Conservation (phyloP, 2,329 filamentous ascomycete species). For the Calonectria multiphialidica region DNA sequence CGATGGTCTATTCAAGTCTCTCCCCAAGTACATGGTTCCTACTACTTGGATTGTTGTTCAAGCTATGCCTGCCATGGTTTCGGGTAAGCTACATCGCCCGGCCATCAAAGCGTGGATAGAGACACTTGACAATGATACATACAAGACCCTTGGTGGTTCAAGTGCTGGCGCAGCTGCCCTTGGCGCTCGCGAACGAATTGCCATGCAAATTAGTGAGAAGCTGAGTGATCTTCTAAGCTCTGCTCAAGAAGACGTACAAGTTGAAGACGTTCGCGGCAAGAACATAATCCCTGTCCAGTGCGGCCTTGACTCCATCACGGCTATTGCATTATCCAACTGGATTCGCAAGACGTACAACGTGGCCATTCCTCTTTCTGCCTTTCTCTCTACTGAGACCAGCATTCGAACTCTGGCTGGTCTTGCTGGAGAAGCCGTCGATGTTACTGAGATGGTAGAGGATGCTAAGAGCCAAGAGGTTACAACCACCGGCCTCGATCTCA, state of each 20-base stretch:
- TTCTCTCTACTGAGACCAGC: neutral
- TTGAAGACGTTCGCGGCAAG: neutral
- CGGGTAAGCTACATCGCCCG: conserved; percentile 38
- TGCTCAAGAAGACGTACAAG: neutral
- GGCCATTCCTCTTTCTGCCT: neutral
- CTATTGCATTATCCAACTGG: neutral
- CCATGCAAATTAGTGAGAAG: neutral
- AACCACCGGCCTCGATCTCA: neutral
- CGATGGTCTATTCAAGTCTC: conserved; percentile 8
- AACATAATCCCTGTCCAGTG: neutral
- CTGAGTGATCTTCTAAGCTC: neutral
- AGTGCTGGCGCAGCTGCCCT: neutral
- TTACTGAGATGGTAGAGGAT: neutral
- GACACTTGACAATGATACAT: conserved; percentile 51
- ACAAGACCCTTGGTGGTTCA: conserved; percentile 31
- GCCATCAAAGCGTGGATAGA: conserved; percentile 58
- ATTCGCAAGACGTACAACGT: neutral
- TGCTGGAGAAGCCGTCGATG: neutral
- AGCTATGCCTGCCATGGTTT: conserved; percentile 23
- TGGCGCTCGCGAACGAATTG: neutral
- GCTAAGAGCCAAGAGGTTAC: neutral
- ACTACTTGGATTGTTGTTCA: conserved; percentile 29
- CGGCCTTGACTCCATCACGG: neutral
- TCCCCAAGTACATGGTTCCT: conserved; percentile 35
- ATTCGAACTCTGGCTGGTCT: neutral